Evolutionary conservation across 1,284 basidiomycete genomes (phyloP).

Genomic region (Anthracocystis setariae): DNA sequence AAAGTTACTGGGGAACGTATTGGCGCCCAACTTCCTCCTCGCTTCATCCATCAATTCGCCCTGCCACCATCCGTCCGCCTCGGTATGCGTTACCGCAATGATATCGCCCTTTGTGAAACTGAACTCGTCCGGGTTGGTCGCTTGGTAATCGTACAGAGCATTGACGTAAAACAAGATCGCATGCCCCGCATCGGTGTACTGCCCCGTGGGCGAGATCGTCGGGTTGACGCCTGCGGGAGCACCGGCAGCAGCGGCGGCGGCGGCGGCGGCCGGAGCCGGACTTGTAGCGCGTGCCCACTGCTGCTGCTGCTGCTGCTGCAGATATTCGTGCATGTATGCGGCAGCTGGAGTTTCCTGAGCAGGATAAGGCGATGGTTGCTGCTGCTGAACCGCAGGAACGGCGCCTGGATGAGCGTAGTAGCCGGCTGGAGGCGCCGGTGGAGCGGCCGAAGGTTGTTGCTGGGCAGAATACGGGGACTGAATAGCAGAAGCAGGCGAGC

Average conservation of each 20-base stretch:
- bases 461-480: conserved; percentile 20
- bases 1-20: conserved; percentile 93
- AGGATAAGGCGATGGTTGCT: conserved; percentile 12
- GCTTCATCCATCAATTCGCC: conserved; percentile 83
- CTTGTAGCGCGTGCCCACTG: conserved; percentile 35
- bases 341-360: conserved; percentile 52
- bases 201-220: conserved; percentile 73
- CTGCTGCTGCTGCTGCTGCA: conserved; percentile 54
- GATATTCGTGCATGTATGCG: conserved; percentile 67
- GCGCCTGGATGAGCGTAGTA: conserved; percentile 49
- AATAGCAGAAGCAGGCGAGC: conserved; percentile 8
- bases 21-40: conserved; percentile 78
- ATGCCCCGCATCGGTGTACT: conserved; percentile 80
- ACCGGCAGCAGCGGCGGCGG: conserved; percentile 46
- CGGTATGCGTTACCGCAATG: conserved; percentile 88
- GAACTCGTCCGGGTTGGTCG: conserved; percentile 84
- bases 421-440: conserved; percentile 49
- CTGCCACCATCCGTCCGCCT: conserved; percentile 95
- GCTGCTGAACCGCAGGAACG: conserved; percentile 52
- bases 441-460: conserved; percentile 29
- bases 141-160: conserved; percentile 89
- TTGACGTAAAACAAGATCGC: conserved; percentile 80
- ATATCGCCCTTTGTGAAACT: conserved; percentile 89
- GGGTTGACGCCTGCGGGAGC: conserved; percentile 31
- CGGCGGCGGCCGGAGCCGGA: conserved; percentile 28